Conservation (phyloP, 306 rosid species). For the Abrus precatorius region DNA sequence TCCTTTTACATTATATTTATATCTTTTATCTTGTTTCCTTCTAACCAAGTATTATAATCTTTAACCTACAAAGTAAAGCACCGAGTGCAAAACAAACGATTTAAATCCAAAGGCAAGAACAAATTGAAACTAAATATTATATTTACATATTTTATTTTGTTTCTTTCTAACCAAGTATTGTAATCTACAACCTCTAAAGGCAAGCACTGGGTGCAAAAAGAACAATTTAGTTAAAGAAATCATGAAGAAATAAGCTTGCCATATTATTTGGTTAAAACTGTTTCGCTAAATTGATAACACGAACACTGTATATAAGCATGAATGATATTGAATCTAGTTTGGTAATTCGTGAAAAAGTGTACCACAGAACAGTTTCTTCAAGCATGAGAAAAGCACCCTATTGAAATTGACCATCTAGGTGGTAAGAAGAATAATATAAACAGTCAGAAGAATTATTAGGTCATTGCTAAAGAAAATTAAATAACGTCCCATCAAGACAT, state of each 20-base stretch:
- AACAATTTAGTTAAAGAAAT: not conserved
- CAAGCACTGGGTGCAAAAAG: not conserved
- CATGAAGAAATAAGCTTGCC: not conserved
- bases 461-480: not conserved
- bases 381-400: not conserved
- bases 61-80: constrained; percentile 9
- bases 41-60: constrained; percentile 2
- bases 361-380: not conserved
- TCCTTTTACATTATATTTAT: not conserved
- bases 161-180: constrained; percentile 2
- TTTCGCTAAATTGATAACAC: not conserved
- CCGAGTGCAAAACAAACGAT: not conserved
- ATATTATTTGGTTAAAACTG: constrained; percentile 6
- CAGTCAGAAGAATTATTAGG: not conserved
- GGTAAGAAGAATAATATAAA: constrained; percentile 13
- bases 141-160: not conserved
- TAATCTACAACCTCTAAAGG: constrained; percentile 4
- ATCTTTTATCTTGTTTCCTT: not conserved
- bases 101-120: not conserved
- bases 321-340: not conserved
- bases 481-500: not conserved
- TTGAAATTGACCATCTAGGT: not conserved
- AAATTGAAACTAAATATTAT: not conserved
- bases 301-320: not conserved
- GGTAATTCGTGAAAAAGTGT: not conserved